phyloP scores from a whole-genome alignment of 306 rosid genomes.

The Adenanthera pavonina region DNA sequence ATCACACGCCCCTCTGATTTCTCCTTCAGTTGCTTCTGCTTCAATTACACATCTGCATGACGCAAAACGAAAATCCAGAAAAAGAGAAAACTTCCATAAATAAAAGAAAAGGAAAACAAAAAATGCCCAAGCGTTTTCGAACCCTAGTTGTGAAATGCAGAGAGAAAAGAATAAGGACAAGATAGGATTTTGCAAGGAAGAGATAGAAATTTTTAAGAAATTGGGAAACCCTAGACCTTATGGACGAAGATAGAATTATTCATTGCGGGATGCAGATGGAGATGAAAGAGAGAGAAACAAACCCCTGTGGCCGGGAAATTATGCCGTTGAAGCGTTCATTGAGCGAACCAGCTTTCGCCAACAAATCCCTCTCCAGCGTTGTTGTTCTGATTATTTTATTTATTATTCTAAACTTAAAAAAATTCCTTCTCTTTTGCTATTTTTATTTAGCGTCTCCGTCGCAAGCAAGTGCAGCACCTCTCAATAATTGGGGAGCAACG shows the following conservation, averaged over 20 bases:
- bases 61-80: constrained; percentile 26
- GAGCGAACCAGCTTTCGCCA: constrained; percentile 67
- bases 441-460: constrained; percentile 19
- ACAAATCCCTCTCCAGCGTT: constrained; percentile 41
- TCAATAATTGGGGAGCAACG: constrained; percentile 25
- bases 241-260: constrained; percentile 51
- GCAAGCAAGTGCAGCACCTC: constrained; percentile 1
- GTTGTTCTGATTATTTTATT: constrained; percentile 8
- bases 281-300: constrained; percentile 51
- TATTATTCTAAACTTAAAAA: background rate
- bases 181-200: constrained; percentile 1
- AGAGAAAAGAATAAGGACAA: background rate
- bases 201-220: constrained; percentile 20
- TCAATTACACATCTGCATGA: constrained; percentile 59
- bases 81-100: constrained; percentile 33
- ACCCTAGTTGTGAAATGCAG: constrained; percentile 57
- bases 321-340: constrained; percentile 98
- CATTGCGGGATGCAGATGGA: constrained; percentile 39
- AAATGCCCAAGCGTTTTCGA: constrained; percentile 42
- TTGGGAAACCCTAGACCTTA: constrained; percentile 49
- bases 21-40: constrained; percentile 47
- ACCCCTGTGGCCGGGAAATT: constrained; percentile 64
- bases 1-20: constrained; percentile 44
- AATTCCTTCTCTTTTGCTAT: background rate
- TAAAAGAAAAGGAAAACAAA: constrained; percentile 1